A percentile compares a stretch with the other conserved stretches of the same genome.
phyloP scores from a whole-genome alignment of 352 stramenopile species.

The Saprolegnia parasitica region DNA sequence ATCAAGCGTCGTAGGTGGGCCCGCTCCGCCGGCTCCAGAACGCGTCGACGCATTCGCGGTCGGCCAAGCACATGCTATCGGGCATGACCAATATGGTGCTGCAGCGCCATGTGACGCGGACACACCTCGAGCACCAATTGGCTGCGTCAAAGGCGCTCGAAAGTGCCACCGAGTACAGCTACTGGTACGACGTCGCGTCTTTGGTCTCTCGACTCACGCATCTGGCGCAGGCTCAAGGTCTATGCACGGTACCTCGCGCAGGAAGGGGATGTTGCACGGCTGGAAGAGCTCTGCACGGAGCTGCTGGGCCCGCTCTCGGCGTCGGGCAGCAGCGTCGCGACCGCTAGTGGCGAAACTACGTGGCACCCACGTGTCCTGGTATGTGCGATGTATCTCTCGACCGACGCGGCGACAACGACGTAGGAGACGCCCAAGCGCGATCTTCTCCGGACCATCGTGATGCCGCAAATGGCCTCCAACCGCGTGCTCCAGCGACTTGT shows the following conservation, averaged over 20 bases:
- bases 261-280: constrained; percentile 67
- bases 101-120: constrained; percentile 76
- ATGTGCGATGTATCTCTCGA: not conserved
- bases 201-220: not conserved
- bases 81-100: constrained; percentile 64
- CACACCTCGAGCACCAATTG: constrained; percentile 80
- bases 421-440: constrained; percentile 69
- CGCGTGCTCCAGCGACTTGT: constrained; percentile 76
- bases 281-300: constrained; percentile 74
- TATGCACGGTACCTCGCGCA: constrained; percentile 77
- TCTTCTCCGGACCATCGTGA: constrained; percentile 59
- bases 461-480: constrained; percentile 76
- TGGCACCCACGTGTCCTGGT: constrained; percentile 26
- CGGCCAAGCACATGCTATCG: constrained; percentile 50
- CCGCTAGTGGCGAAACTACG: not conserved
- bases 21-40: constrained; percentile 76
- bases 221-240: constrained; percentile 52
- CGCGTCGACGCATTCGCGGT: constrained; percentile 68
- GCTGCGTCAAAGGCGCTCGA: constrained; percentile 55
- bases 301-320: constrained; percentile 72
- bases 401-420: not conserved
- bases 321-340: constrained; percentile 33
- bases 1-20: constrained; percentile 43
- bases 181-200: constrained; percentile 49
- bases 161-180: constrained; percentile 71